Percentiles rank a stretch among this genome's conserved stretches.
These are phyloP conservation scores for Lobulomyces angularis DNA, from an alignment of 192 early-diverging fungal species.

Conservation along the genomic window DNA sequence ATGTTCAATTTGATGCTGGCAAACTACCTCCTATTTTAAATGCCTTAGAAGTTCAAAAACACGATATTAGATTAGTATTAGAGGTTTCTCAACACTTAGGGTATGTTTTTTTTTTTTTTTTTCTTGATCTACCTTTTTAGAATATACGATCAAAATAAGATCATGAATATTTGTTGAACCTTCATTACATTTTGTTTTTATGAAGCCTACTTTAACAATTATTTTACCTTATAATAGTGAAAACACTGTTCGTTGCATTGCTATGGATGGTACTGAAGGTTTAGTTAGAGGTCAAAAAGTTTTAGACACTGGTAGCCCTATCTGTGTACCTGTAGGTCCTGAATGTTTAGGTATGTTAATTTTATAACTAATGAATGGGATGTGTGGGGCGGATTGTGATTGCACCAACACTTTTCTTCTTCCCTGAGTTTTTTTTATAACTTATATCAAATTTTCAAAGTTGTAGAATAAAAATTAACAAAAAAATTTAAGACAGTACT, in stretches of 20 bases:
- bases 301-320: constrained; percentile 83
- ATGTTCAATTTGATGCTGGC: constrained; percentile 86
- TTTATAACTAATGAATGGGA: too few relatives aligned
- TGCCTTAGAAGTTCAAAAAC: constrained; percentile 84
- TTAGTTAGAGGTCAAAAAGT: constrained; percentile 92
- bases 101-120: constrained; percentile 21
- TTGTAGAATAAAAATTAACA: too few relatives aligned
- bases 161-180: too few relatives aligned
- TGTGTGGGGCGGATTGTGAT: too few relatives aligned
- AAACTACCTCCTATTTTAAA: constrained; percentile 89
- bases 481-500: too few relatives aligned
- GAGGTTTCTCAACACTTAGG: constrained; percentile 93
- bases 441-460: too few relatives aligned
- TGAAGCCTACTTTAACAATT: constrained; percentile 3
- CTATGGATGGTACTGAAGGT: constrained; percentile 99
- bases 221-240: constrained; percentile 33
- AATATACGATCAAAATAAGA: too few relatives aligned
- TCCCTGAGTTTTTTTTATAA: too few relatives aligned
- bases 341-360: too few relatives aligned
- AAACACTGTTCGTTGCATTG: constrained; percentile 97
- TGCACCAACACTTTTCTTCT: too few relatives aligned
- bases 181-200: too few relatives aligned
- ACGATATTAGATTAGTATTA: constrained; percentile 74
- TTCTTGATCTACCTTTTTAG: too few relatives aligned
- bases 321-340: constrained; percentile 82